phyloP scores from a whole-genome alignment of 768 basidiomycete species.

The Baorangia bicolor region DNA sequence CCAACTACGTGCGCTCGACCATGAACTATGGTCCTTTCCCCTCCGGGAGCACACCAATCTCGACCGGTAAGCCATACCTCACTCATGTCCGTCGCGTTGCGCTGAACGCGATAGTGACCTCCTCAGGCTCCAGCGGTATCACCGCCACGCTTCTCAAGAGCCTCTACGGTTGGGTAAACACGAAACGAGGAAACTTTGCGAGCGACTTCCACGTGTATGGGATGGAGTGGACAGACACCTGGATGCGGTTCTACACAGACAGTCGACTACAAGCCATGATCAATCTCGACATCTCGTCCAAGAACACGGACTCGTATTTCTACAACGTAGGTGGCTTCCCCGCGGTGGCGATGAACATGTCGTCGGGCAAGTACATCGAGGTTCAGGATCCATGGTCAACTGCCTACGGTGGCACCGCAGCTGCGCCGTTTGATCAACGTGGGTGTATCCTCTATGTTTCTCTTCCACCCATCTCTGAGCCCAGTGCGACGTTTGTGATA shows the following conservation, averaged over 20 bases:
- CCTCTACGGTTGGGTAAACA: constrained; percentile 37
- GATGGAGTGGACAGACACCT: constrained; percentile 58
- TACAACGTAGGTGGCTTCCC: constrained; percentile 55
- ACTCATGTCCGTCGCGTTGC: too few relatives aligned
- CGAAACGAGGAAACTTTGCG: constrained; percentile 45
- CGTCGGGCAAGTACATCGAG: constrained; percentile 37
- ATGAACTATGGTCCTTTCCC: constrained; percentile 68
- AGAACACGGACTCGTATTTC: constrained; percentile 45
- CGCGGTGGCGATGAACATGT: constrained; percentile 43
- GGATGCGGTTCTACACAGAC: constrained; percentile 57
- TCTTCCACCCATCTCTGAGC: neutral
- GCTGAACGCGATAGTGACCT: neutral
- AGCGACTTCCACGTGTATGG: constrained; percentile 53
- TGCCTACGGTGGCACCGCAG: constrained; percentile 39
- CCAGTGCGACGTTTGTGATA: constrained; percentile 24
- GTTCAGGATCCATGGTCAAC: constrained; percentile 51
- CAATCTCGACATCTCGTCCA: constrained; percentile 44
- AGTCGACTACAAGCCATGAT: constrained; percentile 50
- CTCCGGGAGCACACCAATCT: constrained; percentile 32
- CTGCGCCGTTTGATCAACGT: constrained; percentile 46
- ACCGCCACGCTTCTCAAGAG: constrained; percentile 31
- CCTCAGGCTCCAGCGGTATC: constrained; percentile 7
- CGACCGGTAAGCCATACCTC: constrained; percentile 16
- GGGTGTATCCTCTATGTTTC: neutral
- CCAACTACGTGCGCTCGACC: constrained; percentile 51